Evolutionary conservation across 257 asterid species (phyloP), one percentile per base, ranked within the genome.

Genomic region (Nicotiana benthamiana): DNA sequence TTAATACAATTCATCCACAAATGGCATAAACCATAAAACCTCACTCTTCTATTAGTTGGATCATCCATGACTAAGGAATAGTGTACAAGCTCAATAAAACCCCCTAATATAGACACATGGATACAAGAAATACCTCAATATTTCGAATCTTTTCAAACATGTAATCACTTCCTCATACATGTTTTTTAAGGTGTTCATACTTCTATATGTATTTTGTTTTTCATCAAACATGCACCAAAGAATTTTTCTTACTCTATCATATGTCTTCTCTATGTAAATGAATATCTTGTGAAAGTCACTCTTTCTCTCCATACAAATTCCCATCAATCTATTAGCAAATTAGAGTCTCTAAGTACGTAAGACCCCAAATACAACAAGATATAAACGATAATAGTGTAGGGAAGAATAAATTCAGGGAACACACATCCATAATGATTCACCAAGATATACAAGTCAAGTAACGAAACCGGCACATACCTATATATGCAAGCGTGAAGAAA

Each of bases 401-500:
- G 75, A 51, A 64, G 13, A 4, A 61, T 63, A 79, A 16, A 62
- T 60, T 34, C 64, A 84, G 86, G 72, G 53, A 51, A 61, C 28
- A 32, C 5, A 5, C 3, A 78, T 59, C 22, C 6, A 9, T 28
- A 53, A 74, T 60, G 63, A 24, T 56, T 46, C 65, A 81, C 36
- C 79, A 64, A 53, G 63, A 5, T 67, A 46, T 56, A 65, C 18
- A n/a, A 74, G 75, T 27, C 36, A 68, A 65, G 80, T 51, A 54
- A 46, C 32, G 67, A 75, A 77, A 67, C 60, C 81, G 77, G 75
- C 79, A 36, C 57, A 36, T 92, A 95, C 99, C 99, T 85, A 93
- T 87, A 83, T 93, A 95, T n/a, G 91, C 86, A 81, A 95, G 88
- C 36, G 97, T 93, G 85, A 85, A 87, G 86, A 95, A 93, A 86